Evolutionary conservation across 2,329 filamentous ascomycete species (phyloP).

Genomic region (Rachicladosporium sp.): DNA sequence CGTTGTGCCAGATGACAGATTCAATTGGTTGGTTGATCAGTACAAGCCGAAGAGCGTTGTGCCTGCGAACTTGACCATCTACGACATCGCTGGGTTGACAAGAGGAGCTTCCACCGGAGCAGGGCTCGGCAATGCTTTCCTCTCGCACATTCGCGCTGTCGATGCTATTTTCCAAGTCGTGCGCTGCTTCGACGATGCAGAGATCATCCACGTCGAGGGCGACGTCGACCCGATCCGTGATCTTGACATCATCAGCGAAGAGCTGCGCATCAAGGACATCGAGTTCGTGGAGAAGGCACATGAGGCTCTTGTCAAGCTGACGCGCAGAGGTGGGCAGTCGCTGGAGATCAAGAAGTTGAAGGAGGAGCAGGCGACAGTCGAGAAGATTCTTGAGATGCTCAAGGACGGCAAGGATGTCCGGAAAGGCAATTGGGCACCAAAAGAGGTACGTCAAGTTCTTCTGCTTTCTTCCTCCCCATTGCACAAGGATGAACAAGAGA

Average conservation of each 20-base stretch:
- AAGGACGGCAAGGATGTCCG: slow-evolving; percentile 87
- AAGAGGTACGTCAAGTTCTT: slow-evolving; percentile 63
- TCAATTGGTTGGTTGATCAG: slow-evolving; percentile 88
- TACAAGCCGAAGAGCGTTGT: slow-evolving; percentile 96
- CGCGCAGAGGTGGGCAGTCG: slow-evolving; percentile 81
- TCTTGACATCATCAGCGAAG: slow-evolving; percentile 91
- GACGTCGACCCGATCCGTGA: slow-evolving; percentile 93
- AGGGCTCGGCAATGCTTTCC: slow-evolving; percentile 92
- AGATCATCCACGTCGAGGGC: slow-evolving; percentile 99
- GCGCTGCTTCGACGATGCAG: slow-evolving; percentile 71
- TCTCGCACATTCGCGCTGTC: slow-evolving; percentile 88
- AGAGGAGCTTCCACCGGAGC: slow-evolving; percentile 93
- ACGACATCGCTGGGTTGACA: slow-evolving; percentile 95
- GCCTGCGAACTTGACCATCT: slow-evolving; percentile 95
- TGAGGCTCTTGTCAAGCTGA: slow-evolving; percentile 88
- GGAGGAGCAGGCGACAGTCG: slow-evolving; percentile 85
- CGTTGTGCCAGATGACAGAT: slow-evolving; percentile 89
- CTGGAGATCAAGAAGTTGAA: slow-evolving; percentile 96
- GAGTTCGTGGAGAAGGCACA: slow-evolving; percentile 96
- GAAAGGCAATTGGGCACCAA: slow-evolving; percentile 77
- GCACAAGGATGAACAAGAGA: slow-evolving; percentile 96
- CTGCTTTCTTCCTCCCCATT: slow-evolving; percentile 15
- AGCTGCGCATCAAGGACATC: slow-evolving; percentile 94
- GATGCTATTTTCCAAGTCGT: slow-evolving; percentile 30
- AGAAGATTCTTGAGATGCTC: slow-evolving; percentile 73